Conservation (phyloP, 441 rosid species). For the Populus trichocarpa region DNA sequence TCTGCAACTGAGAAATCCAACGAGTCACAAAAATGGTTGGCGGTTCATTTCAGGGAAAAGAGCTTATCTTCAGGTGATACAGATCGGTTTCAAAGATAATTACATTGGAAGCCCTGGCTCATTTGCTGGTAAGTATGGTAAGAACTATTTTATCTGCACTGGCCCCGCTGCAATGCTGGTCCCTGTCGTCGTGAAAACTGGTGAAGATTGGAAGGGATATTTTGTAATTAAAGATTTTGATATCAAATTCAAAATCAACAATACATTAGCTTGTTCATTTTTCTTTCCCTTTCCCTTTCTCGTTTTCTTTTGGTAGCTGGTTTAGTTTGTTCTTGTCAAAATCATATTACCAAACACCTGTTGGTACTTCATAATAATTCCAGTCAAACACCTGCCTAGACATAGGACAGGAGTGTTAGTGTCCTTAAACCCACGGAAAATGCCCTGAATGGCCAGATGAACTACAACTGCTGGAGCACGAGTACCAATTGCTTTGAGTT, state of each 20-base stretch:
- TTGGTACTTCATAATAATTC: neutral
- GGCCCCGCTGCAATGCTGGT: conserved; percentile 82
- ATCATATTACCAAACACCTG: neutral
- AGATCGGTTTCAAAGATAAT: conserved; percentile 79
- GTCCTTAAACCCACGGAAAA: conserved; percentile 51
- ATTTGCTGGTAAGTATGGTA: conserved; percentile 55
- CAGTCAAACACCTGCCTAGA: conserved; percentile 37
- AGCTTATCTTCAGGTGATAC: conserved; percentile 78
- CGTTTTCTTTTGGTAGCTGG: neutral
- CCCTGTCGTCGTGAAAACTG: conserved; percentile 57
- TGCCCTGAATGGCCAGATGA: conserved; percentile 46
- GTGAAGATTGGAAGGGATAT: conserved; percentile 85
- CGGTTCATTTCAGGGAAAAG: conserved; percentile 49
- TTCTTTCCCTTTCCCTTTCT: no score
- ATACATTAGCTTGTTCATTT: neutral
- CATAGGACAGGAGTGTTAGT: conserved; percentile 46
- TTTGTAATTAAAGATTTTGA: conserved; percentile 39
- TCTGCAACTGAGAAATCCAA: conserved; percentile 1
- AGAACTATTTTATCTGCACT: conserved; percentile 69
- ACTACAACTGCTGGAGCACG: conserved; percentile 46
- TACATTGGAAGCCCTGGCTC: conserved; percentile 75
- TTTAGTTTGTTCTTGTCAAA: neutral
- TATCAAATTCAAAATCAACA: neutral
- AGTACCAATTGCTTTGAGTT: conserved; percentile 37
- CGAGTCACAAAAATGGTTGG: neutral